Percentiles rank a stretch among this genome's conserved stretches.
phyloP scores from a whole-genome alignment of 805 yeast species.

The Starmerella sp. region DNA sequence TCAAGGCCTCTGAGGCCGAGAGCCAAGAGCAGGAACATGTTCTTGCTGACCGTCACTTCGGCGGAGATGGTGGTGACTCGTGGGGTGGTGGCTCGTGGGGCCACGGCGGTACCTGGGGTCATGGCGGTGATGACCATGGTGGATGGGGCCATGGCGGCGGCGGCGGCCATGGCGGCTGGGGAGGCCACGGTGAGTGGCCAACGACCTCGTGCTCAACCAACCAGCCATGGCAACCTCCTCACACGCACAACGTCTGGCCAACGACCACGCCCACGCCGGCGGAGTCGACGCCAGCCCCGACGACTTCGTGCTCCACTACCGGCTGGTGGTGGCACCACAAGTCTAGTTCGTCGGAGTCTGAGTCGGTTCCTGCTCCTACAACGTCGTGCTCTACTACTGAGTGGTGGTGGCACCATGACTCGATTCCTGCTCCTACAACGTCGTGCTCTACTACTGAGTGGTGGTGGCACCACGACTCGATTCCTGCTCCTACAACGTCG shows the following conservation, averaged over 20 bases:
- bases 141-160: neutral
- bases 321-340: too few relatives aligned
- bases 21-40: neutral
- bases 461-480: neutral
- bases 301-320: too few relatives aligned
- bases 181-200: neutral
- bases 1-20: neutral
- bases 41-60: neutral
- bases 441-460: neutral
- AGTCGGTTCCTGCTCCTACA: too few relatives aligned
- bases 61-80: neutral
- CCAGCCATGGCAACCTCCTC: neutral
- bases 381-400: too few relatives aligned
- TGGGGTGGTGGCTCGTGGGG: neutral
- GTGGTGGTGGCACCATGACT: too few relatives aligned
- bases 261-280: too few relatives aligned
- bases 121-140: neutral
- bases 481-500: neutral
- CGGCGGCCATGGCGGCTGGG: neutral
- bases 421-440: neutral
- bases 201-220: neutral
- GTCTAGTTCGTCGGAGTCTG: too few relatives aligned
- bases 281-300: too few relatives aligned
- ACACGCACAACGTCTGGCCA: too few relatives aligned
- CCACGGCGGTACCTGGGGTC: neutral